phyloP scores from a whole-genome alignment of 139 green algal species.

The Edaphochlamys debaryana region DNA sequence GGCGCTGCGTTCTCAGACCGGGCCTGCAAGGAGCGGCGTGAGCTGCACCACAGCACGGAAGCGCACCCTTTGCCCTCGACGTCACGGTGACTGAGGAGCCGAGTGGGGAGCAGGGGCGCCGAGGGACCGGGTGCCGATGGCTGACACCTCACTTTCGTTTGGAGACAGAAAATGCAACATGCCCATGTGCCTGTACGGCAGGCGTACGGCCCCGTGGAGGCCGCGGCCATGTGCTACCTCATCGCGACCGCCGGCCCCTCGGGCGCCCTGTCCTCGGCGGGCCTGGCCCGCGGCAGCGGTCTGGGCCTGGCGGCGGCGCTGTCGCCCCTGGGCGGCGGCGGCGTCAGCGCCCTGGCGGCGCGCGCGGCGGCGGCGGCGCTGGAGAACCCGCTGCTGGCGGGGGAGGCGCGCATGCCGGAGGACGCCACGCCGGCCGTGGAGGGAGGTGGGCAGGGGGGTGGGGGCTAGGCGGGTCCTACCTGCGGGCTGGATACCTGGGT shows the following conservation, averaged over 20 bases:
- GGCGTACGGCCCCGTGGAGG: slow-evolving; percentile 80
- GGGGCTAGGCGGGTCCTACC: no score
- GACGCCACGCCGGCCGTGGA: slow-evolving; percentile 33
- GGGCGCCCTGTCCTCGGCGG: not conserved
- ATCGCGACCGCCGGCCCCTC: slow-evolving; percentile 65
- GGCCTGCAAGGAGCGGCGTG: no score
- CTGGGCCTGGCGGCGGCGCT: not conserved
- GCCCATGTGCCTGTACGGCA: no score
- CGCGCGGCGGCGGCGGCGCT: slow-evolving; percentile 70
- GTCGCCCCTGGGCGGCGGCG: slow-evolving; percentile 17
- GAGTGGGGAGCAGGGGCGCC: no score
- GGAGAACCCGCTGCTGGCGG: slow-evolving; percentile 81
- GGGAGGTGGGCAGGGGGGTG: slow-evolving; percentile 1
- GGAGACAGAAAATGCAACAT: no score
- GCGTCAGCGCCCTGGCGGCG: slow-evolving; percentile 15
- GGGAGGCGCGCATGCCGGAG: slow-evolving; percentile 71
- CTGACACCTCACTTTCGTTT: no score
- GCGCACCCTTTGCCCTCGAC: no score
- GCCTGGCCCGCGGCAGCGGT: not conserved
- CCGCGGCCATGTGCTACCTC: slow-evolving; percentile 89
- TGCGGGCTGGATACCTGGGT: no score
- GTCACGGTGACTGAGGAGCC: no score
- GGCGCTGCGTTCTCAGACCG: no score
- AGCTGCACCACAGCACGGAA: no score
- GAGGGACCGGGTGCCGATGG: no score